Evolutionary conservation across 805 yeast genomes (phyloP).

Genomic region (Candida awuae): DNA sequence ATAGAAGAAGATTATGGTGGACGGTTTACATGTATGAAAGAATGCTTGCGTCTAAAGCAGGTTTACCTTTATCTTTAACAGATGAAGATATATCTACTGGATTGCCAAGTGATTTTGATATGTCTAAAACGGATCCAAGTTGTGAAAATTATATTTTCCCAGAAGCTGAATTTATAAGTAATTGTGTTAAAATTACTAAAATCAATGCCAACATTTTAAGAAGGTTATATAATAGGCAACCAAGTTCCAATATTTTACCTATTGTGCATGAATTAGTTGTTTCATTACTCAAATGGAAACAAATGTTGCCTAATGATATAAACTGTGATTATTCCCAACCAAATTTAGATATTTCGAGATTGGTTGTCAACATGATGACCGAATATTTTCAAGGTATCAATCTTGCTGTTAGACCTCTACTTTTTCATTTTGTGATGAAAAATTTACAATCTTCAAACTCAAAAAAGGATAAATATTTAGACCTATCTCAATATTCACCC

Average conservation of each 20-base stretch:
- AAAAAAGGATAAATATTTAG: slow-evolving; percentile 39
- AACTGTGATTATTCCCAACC: slow-evolving; percentile 53
- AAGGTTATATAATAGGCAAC: slow-evolving; percentile 65
- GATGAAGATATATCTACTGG: slow-evolving; percentile 77
- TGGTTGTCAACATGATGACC: slow-evolving; percentile 68
- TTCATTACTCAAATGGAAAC: slow-evolving; percentile 60
- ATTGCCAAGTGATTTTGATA: slow-evolving; percentile 64
- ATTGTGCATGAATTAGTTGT: slow-evolving; percentile 64
- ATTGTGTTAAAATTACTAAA: slow-evolving; percentile 71
- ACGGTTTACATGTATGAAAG: slow-evolving; percentile 41
- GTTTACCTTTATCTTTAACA: slow-evolving; percentile 68
- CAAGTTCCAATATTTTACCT: slow-evolving; percentile 67
- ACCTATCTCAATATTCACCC: slow-evolving; percentile 58
- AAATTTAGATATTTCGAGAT: slow-evolving; percentile 50
- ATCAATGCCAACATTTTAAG: slow-evolving; percentile 68
- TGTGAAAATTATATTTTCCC: slow-evolving; percentile 66
- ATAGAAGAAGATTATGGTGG: slow-evolving; percentile 35
- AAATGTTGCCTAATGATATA: slow-evolving; percentile 53
- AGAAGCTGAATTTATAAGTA: slow-evolving; percentile 66
- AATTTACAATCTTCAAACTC: slow-evolving; percentile 39
- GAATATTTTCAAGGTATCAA: slow-evolving; percentile 80
- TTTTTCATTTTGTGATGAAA: slow-evolving; percentile 67
- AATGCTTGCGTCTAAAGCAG: slow-evolving; percentile 77
- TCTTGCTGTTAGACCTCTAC: slow-evolving; percentile 65
- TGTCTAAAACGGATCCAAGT: slow-evolving; percentile 52